A percentile compares a stretch with the other conserved stretches of the same genome.
Evolutionary conservation across 176 grass and related monocot genomes (phyloP).

Genomic region (Musa troglodytarum): DNA sequence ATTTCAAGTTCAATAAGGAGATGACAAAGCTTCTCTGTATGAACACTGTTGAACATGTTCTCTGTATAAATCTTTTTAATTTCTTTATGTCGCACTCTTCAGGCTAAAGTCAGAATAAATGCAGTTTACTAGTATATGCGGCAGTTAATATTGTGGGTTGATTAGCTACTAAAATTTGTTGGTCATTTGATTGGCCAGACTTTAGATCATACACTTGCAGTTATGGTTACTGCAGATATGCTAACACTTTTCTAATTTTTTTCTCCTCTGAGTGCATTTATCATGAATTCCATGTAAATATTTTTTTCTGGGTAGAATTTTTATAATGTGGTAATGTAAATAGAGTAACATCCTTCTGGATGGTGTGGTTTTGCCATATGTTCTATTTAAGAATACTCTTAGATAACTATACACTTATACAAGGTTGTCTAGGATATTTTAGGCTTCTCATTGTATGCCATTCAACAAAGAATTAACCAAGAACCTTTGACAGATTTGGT

Average conservation of each 20-base stretch:
- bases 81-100: no score
- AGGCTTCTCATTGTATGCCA: not conserved
- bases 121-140: not conserved
- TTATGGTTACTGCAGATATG: not conserved
- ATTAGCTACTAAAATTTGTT: not conserved
- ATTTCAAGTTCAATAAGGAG: no score
- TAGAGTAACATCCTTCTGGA: not conserved
- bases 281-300: not conserved
- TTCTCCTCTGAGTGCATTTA: not conserved
- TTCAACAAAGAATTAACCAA: not conserved
- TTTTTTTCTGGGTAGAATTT: not conserved
- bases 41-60: not conserved
- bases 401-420: not conserved
- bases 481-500: not conserved
- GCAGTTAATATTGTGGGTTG: not conserved
- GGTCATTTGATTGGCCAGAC: not conserved
- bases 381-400: not conserved
- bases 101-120: no score
- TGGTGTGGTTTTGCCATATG: not conserved
- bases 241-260: not conserved
- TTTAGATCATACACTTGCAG: not conserved
- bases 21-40: not conserved
- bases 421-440: not conserved
- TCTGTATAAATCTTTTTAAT: no score
- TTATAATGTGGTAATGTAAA: not conserved